Percentiles rank a stretch among this genome's conserved stretches.
These are phyloP conservation scores for Fusarium neocosmosporiellum DNA, from an alignment of 2,329 filamentous ascomycete species.

Conservation along the genomic window DNA sequence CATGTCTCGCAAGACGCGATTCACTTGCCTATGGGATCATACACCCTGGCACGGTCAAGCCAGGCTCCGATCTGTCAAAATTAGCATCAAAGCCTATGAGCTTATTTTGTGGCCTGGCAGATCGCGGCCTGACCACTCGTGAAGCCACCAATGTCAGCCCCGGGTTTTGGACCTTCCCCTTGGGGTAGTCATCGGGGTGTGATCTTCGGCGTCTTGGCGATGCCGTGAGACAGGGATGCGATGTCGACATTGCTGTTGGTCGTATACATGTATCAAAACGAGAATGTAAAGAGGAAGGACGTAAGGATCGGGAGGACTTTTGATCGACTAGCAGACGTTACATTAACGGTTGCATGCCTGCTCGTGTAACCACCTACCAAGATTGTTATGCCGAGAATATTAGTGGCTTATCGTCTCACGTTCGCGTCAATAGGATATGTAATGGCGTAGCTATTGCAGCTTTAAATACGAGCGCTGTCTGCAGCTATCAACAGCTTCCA, in stretches of 20 bases:
- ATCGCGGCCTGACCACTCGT: slow-evolving; percentile 7
- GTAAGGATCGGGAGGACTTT: neutral
- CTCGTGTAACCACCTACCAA: neutral
- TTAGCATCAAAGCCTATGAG: slow-evolving; percentile 28
- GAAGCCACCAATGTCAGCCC: slow-evolving; percentile 1
- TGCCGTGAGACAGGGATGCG: slow-evolving; percentile 12
- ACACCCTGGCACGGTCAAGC: neutral
- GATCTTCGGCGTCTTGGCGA: slow-evolving; percentile 23
- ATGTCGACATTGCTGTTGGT: slow-evolving; percentile 25
- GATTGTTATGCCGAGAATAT: neutral
- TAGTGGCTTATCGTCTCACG: neutral
- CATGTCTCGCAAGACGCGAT: neutral
- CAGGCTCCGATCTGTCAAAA: neutral
- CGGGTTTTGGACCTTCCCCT: slow-evolving; percentile 24
- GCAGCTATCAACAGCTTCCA: neutral
- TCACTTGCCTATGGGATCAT: neutral
- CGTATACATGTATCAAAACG: neutral
- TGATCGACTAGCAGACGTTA: slow-evolving; percentile 1
- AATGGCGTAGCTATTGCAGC: slow-evolving; percentile 3
- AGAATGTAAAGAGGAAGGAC: slow-evolving; percentile 12
- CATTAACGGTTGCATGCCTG: slow-evolving; percentile 8
- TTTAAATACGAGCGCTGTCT: neutral
- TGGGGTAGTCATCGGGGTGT: slow-evolving; percentile 11
- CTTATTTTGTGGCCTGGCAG: slow-evolving; percentile 28
- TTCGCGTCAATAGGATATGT: slow-evolving; percentile 1